Conservation (phyloP, 2,329 filamentous ascomycete genomes). For the Kalaharituber pfeilii region DNA sequence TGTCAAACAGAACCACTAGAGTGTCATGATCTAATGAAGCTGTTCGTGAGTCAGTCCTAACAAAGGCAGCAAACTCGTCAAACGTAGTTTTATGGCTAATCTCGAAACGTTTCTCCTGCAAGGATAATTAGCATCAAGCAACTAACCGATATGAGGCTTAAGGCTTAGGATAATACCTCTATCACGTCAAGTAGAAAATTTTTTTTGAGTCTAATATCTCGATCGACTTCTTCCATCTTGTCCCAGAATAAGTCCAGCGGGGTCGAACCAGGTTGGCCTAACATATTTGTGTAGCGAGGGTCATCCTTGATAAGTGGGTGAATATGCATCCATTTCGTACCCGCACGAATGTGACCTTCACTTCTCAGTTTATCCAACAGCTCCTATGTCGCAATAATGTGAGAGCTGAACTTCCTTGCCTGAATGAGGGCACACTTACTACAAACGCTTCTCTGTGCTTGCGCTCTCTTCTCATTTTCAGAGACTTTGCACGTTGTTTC, state of each 20-base stretch:
- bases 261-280: constrained; percentile 67
- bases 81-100: constrained; percentile 71
- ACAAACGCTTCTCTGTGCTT: constrained; percentile 71
- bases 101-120: constrained; percentile 76
- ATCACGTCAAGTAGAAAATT: constrained; percentile 78
- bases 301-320: constrained; percentile 60
- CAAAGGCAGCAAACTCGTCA: constrained; percentile 67
- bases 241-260: constrained; percentile 95
- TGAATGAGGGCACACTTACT: constrained; percentile 10
- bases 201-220: constrained; percentile 58
- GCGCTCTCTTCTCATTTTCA: constrained; percentile 63
- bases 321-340: constrained; percentile 76
- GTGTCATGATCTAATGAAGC: constrained; percentile 69
- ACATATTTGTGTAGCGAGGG: constrained; percentile 63
- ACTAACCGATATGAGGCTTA: not conserved
- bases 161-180: constrained; percentile 40
- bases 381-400: constrained; percentile 24
- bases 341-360: constrained; percentile 70
- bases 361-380: constrained; percentile 58
- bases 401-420: not conserved
- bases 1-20: constrained; percentile 65
- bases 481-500: constrained; percentile 70
- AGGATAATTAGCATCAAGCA: constrained; percentile 8
- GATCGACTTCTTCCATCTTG: constrained; percentile 80
- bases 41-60: constrained; percentile 75